phyloP scores from a whole-genome alignment of 768 basidiomycete genomes.

The Stropharia rugosoannulata region DNA sequence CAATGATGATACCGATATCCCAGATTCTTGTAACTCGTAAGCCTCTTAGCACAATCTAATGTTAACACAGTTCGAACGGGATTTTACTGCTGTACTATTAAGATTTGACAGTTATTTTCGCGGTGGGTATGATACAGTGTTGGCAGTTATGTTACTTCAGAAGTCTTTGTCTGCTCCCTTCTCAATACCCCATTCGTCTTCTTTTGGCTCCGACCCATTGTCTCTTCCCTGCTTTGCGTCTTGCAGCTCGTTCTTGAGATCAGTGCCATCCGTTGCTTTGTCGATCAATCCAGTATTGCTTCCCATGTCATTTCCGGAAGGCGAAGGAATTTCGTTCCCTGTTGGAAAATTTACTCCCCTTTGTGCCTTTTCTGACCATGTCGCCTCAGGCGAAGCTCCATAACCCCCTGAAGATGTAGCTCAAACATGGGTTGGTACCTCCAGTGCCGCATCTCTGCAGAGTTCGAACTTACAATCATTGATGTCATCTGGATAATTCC shows the following conservation, averaged over 20 bases:
- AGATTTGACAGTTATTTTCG: too few relatives aligned
- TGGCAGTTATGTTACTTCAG: background rate
- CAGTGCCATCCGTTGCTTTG: conserved; percentile 11
- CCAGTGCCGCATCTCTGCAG: too few relatives aligned
- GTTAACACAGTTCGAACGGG: too few relatives aligned
- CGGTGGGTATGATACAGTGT: too few relatives aligned
- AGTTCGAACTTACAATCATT: conserved; percentile 1
- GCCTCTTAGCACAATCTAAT: too few relatives aligned
- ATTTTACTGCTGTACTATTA: too few relatives aligned
- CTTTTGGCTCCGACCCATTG: background rate
- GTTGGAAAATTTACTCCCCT: conserved; percentile 10
- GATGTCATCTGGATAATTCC: conserved; percentile 8
- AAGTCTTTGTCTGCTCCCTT: conserved; percentile 20
- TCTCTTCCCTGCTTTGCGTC: conserved; percentile 18
- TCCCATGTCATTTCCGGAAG: background rate
- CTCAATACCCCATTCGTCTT: conserved; percentile 16
- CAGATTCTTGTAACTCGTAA: background rate
- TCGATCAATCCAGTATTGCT: conserved; percentile 13
- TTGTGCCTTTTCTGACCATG: conserved; percentile 13
- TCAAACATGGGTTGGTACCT: background rate
- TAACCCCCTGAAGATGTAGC: conserved; percentile 17
- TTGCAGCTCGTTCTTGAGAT: conserved; percentile 11
- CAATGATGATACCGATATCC: conserved; percentile 19
- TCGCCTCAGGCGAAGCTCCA: conserved; percentile 9
- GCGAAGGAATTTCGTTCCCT: background rate